Conservation (phyloP, 2,329 filamentous ascomycete species). For the Ascochyta viciae-villosae region DNA sequence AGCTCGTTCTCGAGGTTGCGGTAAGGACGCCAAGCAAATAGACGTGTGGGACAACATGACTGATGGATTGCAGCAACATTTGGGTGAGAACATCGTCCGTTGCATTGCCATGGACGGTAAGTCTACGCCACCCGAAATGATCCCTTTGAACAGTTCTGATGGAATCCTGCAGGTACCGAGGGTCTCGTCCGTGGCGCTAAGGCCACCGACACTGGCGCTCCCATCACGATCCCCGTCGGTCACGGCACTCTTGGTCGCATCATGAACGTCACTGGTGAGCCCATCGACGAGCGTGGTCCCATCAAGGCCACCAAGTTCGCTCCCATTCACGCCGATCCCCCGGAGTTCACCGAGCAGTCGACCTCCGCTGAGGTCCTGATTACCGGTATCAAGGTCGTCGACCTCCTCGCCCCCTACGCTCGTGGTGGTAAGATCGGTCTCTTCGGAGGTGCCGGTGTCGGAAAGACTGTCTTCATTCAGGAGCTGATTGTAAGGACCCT, state of each 20-base stretch:
- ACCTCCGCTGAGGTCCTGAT: slow-evolving; percentile 95
- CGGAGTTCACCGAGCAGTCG: slow-evolving; percentile 92
- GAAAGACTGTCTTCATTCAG: slow-evolving; percentile 99
- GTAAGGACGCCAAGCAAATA: slow-evolving; percentile 64
- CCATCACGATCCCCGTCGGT: slow-evolving; percentile 97
- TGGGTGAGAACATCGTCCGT: slow-evolving; percentile 98
- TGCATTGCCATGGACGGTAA: slow-evolving; percentile 99
- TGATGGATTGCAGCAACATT: slow-evolving; percentile 78
- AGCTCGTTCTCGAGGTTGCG: slow-evolving; percentile 94
- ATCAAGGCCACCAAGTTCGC: slow-evolving; percentile 89
- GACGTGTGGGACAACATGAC: slow-evolving; percentile 30
- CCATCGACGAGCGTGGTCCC: slow-evolving; percentile 98
- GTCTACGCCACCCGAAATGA: slow-evolving; percentile 34
- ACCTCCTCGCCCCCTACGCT: slow-evolving; percentile 97
- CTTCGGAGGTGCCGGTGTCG: slow-evolving; percentile 99
- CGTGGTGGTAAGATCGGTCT: slow-evolving; percentile 99
- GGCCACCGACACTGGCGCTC: slow-evolving; percentile 86
- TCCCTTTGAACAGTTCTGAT: slow-evolving; percentile 27
- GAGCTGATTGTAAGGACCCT: slow-evolving; percentile 81
- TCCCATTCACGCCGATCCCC: slow-evolving; percentile 94
- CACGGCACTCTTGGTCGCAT: slow-evolving; percentile 94
- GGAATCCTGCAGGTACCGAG: slow-evolving; percentile 78
- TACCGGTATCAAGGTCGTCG: slow-evolving; percentile 99
- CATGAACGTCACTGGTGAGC: slow-evolving; percentile 99
- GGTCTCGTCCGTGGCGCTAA: slow-evolving; percentile 94